Base-by-base conservation (phyloP, 2,329 filamentous ascomycete species). In the Penicillium brevicompactum region DNA sequence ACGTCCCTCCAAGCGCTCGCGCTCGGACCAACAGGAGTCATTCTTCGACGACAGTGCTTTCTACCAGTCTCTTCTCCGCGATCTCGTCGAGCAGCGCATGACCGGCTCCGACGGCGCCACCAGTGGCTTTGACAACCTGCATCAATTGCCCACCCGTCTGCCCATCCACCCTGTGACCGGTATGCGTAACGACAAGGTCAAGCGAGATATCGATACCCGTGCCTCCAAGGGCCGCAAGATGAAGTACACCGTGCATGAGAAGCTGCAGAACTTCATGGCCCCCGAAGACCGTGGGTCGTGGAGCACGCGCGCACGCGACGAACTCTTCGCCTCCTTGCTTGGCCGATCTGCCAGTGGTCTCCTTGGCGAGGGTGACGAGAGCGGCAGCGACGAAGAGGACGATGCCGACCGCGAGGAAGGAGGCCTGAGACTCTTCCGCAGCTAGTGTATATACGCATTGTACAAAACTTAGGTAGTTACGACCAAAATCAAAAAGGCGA, bases 201-300 rank as follows among this genome's bases (percentile, higher is more conserved):
- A 89, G 75, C 89, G 90, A 70, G 84, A 87, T 30, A 90, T 97
- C 4, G 94, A 99, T 72, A 92, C 92, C 18, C 94, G 92, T 71
- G 94, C 94, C 0, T 96, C 91, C 71, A 97, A 97, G 76, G 94
- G 94, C 5, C 82, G 94, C 47, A 97, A 97, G 78, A 84, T 99
- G 82, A 84, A 91, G 38, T 99, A 93, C 75, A 94, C 90, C 14
- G 91, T 97, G 44, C 92, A 97, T 70, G 93, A 97, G 78, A 97
- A 97, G 79, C 75, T 99, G 68, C 91, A 96, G 77, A 97, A 97
- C 74, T 97, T 97, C 70, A 97, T 97, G 92, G 92, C 92, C 10
- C 87, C 92, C 0, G 91, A 97, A 72, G 90, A 96, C 70, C 81
- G 90, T 50, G 82, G 88, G 3, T 76, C 74, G 14, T 99, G 94